Conservation (phyloP, 352 stramenopile species). For the Pythium dissimile region DNA sequence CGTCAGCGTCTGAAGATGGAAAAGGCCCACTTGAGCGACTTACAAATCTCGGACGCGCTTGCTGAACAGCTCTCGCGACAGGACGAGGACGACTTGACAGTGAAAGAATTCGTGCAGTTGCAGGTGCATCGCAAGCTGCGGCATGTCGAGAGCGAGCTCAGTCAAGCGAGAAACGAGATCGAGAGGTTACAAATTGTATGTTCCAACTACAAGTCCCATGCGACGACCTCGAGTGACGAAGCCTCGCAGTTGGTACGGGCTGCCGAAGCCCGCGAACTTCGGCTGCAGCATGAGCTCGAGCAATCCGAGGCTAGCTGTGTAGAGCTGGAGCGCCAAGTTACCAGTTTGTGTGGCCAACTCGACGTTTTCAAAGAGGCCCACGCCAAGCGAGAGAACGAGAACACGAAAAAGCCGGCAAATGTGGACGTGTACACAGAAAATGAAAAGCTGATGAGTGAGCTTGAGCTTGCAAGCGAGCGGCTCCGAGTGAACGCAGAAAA, state of each 20-base stretch:
- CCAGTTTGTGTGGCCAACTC: slow-evolving; percentile 37
- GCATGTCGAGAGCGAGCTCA: slow-evolving; percentile 35
- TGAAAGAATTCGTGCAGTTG: slow-evolving; percentile 64
- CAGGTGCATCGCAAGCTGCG: slow-evolving; percentile 43
- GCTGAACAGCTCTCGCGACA: slow-evolving; percentile 59
- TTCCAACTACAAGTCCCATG: slow-evolving; percentile 30
- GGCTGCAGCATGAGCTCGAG: slow-evolving; percentile 47
- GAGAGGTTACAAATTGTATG: slow-evolving; percentile 27
- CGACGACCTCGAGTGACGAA: slow-evolving; percentile 29
- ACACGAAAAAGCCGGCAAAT: not conserved
- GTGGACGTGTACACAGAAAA: slow-evolving; percentile 32
- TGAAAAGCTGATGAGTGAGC: slow-evolving; percentile 30
- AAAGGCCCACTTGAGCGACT: slow-evolving; percentile 51
- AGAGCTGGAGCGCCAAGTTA: slow-evolving; percentile 54
- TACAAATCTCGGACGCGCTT: slow-evolving; percentile 63
- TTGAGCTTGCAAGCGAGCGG: slow-evolving; percentile 10
- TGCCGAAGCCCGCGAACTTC: slow-evolving; percentile 31
- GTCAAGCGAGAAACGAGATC: slow-evolving; percentile 32
- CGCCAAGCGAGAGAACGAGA: slow-evolving; percentile 22
- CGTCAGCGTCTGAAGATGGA: slow-evolving; percentile 51
- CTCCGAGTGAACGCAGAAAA: not conserved
- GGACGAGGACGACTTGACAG: slow-evolving; percentile 44
- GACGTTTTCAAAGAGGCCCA: slow-evolving; percentile 47
- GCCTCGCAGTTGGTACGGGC: slow-evolving; percentile 26
- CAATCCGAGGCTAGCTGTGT: slow-evolving; percentile 41